Conservation (phyloP, 139 green algal genomes). For the Nannochloris sp. region DNA sequence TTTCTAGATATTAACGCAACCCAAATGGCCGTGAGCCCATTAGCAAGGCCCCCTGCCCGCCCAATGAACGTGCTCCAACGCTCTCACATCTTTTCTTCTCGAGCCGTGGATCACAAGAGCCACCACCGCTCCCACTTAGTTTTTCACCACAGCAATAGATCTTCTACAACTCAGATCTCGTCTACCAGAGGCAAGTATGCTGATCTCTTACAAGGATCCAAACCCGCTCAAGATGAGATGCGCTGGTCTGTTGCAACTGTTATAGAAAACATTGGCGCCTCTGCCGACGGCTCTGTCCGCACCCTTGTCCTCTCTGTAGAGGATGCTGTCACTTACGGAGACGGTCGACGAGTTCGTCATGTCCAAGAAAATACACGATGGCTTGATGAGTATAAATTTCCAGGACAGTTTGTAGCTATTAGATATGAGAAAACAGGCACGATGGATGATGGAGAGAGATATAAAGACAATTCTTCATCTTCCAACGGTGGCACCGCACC, state of each 20-base stretch:
- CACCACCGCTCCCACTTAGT: no score
- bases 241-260: constrained; percentile 32
- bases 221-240: background rate
- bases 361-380: constrained; percentile 44
- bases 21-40: no score
- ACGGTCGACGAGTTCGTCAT: constrained; percentile 52
- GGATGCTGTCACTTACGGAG: constrained; percentile 45
- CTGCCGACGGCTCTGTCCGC: constrained; percentile 27
- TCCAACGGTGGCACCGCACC: no score
- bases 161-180: no score
- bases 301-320: constrained; percentile 36
- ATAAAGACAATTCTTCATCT: background rate
- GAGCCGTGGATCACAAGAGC: no score
- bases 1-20: no score
- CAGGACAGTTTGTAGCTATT: constrained; percentile 39
- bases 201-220: background rate
- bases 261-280: constrained; percentile 38
- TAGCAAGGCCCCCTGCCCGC: no score
- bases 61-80: no score
- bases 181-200: background rate
- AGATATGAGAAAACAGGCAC: background rate
- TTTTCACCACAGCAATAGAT: no score
- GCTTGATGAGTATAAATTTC: constrained; percentile 54
- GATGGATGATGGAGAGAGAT: background rate
- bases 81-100: no score